Conservation (phyloP, 148 eudicot genomes). For the Camellia sinensis region DNA sequence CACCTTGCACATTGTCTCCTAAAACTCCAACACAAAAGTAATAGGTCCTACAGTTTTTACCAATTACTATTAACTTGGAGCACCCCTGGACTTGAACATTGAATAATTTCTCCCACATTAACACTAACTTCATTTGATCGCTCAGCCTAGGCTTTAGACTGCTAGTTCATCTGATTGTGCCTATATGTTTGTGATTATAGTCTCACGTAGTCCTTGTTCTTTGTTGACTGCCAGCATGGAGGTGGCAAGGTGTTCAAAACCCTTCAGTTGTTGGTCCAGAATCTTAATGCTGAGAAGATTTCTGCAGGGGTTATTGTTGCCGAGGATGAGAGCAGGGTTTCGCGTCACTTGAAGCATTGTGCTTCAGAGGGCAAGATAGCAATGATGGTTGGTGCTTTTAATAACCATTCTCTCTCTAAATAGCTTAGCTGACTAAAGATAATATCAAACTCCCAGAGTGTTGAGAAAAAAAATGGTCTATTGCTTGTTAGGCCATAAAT, state of each 20-base stretch:
- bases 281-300: constrained; percentile 47
- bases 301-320: constrained; percentile 49
- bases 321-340: constrained; percentile 58
- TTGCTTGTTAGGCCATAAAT: neutral
- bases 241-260: constrained; percentile 71
- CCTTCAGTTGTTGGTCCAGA: constrained; percentile 60
- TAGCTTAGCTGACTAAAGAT: neutral
- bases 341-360: constrained; percentile 79
- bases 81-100: too few species aligned
- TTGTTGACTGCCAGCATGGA: constrained; percentile 56
- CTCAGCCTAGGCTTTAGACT: neutral
- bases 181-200: neutral
- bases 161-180: neutral
- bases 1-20: too few species aligned
- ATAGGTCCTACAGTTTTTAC: too few species aligned
- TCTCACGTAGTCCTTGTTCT: constrained; percentile 13
- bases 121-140: neutral
- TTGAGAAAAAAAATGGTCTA: neutral
- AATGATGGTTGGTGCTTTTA: constrained; percentile 47
- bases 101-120: neutral
- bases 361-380: constrained; percentile 73
- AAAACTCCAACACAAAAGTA: too few species aligned
- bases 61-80: too few species aligned
- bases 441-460: neutral
- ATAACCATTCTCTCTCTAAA: neutral